A percentile compares a stretch with the other conserved stretches of the same genome.
Conservation (phyloP, 371 early-diverging fungal genomes). For the Gilbertella persicaria region DNA sequence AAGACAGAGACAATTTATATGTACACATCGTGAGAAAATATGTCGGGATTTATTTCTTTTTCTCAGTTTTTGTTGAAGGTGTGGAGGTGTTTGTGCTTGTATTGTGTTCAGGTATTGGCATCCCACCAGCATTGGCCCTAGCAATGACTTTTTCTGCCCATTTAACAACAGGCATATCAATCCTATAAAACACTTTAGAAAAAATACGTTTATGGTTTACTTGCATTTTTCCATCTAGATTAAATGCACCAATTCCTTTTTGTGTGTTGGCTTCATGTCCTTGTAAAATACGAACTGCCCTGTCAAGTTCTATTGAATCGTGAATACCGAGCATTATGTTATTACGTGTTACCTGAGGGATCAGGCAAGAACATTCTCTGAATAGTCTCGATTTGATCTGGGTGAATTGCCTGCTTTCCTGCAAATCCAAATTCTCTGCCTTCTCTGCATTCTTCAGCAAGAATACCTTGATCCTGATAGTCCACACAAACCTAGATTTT, state of each 20-base stretch:
- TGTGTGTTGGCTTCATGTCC: constrained; percentile 65
- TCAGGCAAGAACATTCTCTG: constrained; percentile 79
- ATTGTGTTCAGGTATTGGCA: constrained; percentile 43
- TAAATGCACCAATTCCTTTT: constrained; percentile 87
- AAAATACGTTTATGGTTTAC: not conserved
- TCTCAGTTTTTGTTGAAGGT: not conserved
- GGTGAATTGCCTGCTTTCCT: constrained; percentile 95
- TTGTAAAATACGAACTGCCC: constrained; percentile 66
- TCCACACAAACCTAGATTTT: constrained; percentile 80
- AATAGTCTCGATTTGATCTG: constrained; percentile 83
- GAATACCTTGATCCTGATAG: constrained; percentile 64
- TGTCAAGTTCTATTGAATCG: constrained; percentile 49
- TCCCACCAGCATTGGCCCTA: constrained; percentile 58
- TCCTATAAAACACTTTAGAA: constrained; percentile 34
- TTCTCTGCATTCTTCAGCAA: constrained; percentile 81
- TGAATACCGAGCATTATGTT: not conserved
- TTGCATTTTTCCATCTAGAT: constrained; percentile 87
- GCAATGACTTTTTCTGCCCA: constrained; percentile 69
- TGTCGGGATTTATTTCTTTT: constrained; percentile 1
- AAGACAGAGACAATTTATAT: not conserved
- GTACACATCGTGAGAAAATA: not conserved
- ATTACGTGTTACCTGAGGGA: constrained; percentile 48
- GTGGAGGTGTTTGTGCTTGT: no score
- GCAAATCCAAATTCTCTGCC: constrained; percentile 91
- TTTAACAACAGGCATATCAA: constrained; percentile 72